Evolutionary conservation across 768 basidiomycete species (phyloP), one percentile per base, ranked within the genome.

Genomic region (Cyclocybe cylindracea): DNA sequence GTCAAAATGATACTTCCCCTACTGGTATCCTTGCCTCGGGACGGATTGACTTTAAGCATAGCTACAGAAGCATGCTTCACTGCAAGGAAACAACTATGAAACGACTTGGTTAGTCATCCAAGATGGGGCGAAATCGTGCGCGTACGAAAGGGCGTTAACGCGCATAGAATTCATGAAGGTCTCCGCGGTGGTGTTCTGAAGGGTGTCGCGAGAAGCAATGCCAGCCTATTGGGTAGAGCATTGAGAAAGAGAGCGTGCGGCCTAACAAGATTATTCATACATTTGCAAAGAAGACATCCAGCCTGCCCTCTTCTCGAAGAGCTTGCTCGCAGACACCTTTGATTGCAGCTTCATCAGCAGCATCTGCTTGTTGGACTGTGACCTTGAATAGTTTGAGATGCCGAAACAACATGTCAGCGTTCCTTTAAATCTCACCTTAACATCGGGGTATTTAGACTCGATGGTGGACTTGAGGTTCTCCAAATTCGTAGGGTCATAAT

Each of bases 251-350:
- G 31, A 50, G 18, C 19, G 9, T 10, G 11, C 29, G 13, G 24
- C 13, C 5, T 41, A 37, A 35, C 16, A 38, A 38, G 44, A 18
- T 2, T n/a, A 14, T 6, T 61, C 83, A 46, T 62, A 92, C 94
- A 66, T 98, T 97, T 33, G 95, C 95, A 65, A 94, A 98, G 77
- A 97, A 97, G 56, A 95, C 85, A 59, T 98, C 95, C 10, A 98
- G 76, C 53, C 84, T 79, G 7, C 94, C 93, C 64, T 95, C 87
- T 54, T 97, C 93, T 39, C 79, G 70, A 32, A 93, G 61, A 2
- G 89, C 91, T 51, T 75, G 84, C 50, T 86, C 72, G 66, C 94
- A 93, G 1, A 94, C 66, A 5, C 69, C 70, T 16, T 80, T 74
- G 50, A 97, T 86, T 8, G 86, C 79, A 10, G 68, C 59, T 47